phyloP scores from a whole-genome alignment of 1,139 yeast species.

The Yamadazyma trypodendri region DNA sequence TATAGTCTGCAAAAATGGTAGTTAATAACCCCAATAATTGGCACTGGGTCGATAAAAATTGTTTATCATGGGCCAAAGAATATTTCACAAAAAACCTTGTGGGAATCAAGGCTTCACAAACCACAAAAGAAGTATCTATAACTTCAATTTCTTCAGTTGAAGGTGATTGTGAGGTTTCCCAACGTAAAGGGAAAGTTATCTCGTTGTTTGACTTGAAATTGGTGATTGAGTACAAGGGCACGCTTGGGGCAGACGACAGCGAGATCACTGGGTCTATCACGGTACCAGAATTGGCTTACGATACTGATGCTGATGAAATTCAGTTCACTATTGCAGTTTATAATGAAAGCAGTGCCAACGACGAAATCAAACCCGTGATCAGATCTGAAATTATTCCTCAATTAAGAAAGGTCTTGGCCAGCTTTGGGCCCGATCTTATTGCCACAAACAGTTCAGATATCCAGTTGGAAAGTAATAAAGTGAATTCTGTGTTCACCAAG shows the following conservation, averaged over 20 bases:
- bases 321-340: constrained; percentile 76
- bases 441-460: constrained; percentile 78
- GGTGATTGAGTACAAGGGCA: constrained; percentile 60
- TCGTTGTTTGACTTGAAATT: constrained; percentile 81
- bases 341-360: constrained; percentile 54
- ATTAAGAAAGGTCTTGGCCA: constrained; percentile 55
- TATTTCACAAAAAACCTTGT: constrained; percentile 65
- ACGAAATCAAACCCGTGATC: constrained; percentile 51
- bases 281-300: constrained; percentile 94
- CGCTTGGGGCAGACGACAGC: constrained; percentile 26
- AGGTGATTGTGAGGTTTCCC: constrained; percentile 96
- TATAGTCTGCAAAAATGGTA: constrained; percentile 32
- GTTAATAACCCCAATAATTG: constrained; percentile 53
- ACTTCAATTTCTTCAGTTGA: constrained; percentile 66
- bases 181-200: constrained; percentile 94
- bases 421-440: constrained; percentile 79
- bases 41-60: constrained; percentile 99
- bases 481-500: constrained; percentile 64
- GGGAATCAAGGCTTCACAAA: constrained; percentile 45
- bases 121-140: constrained; percentile 41
- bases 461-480: constrained; percentile 68
- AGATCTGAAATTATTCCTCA: constrained; percentile 67
- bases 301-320: constrained; percentile 78
- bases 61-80: constrained; percentile 83
- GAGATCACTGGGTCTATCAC: constrained; percentile 65